Evolutionary conservation across 257 asterid species (phyloP).

Genomic region (Craterostigma plantagineum): DNA sequence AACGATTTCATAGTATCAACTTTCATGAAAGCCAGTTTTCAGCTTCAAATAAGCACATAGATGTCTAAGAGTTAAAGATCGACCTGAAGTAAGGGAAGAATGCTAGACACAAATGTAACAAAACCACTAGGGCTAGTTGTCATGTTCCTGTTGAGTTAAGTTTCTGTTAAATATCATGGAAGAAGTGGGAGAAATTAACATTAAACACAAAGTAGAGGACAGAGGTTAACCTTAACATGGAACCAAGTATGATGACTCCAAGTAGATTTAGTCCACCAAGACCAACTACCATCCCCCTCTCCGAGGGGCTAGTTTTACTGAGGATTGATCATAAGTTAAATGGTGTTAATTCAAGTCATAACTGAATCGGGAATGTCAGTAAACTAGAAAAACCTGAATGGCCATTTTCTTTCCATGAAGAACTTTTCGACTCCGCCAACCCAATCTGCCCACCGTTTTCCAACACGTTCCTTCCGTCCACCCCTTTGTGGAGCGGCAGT

Average conservation of each 20-base stretch:
- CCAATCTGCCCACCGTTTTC: conserved; percentile 55
- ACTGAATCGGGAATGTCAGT: conserved; percentile 1
- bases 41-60: background rate
- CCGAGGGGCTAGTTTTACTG: conserved; percentile 73
- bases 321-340: conserved; percentile 13
- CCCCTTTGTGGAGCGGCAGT: conserved; percentile 68
- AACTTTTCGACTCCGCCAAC: conserved; percentile 49
- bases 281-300: conserved; percentile 88
- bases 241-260: conserved; percentile 77
- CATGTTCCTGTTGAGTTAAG: conserved; percentile 44
- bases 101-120: conserved; percentile 58
- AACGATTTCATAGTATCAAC: too few species aligned
- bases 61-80: conserved; percentile 4
- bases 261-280: conserved; percentile 82
- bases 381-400: conserved; percentile 32
- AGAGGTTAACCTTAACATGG: conserved; percentile 70
- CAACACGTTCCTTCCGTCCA: conserved; percentile 67
- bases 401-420: conserved; percentile 65
- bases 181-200: conserved; percentile 1
- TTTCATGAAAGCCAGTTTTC: background rate
- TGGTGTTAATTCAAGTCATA: conserved; percentile 2
- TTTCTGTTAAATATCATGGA: conserved; percentile 18
- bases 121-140: conserved; percentile 41
- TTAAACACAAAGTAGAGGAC: conserved; percentile 11
- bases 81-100: conserved; percentile 93